Base-by-base conservation (phyloP, 371 early-diverging fungal genomes). In the Sporodiniella umbellata region DNA sequence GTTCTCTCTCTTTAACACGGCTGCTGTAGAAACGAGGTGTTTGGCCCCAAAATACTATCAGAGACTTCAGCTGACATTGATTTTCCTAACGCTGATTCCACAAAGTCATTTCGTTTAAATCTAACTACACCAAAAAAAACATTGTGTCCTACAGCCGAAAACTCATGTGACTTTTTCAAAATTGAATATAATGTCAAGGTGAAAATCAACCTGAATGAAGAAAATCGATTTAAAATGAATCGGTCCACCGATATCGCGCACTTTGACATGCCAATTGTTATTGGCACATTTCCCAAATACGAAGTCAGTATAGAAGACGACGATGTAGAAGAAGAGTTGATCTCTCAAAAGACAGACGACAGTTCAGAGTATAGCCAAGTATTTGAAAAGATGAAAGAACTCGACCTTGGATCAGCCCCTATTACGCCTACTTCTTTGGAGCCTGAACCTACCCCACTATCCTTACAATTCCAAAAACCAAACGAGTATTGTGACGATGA, bases 221-320 rank as follows among this genome's bases (percentile, higher is more conserved):
- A 53, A 30, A 54, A 39, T 21, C 54, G 60, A 1, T 42, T 49
- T 8, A 44, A 33, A 8, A 31, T 33, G 5, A 56, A 57, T 21
- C 26, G 53, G 12, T 30, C 52, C 4, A 37, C 33, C 17, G 60
- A 64, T 33, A 48, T 56, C 24, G 55, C 63, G 0, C 18, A 45
- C 2, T 63, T 64, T 26, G 54, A 59, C 17, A 17, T 53, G 6
- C 60, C 62, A 8, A 56, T 73, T 37, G 54, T 56, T 11, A 56
- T 73, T 28, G 74, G 74, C 14, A 73, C 74, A 4, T 61, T 46
- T 25, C 70, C 74, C 2, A 64, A 56, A 33, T 58, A 62, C 24
- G 53, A 56, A 1, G 50, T 66, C 17, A 55, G 56, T 11, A 73
- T 73, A 28, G 74, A 73, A 15, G 66, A 63, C 31, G 72, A 72